These are phyloP conservation scores for Saccharomycopsis vini DNA, from an alignment of 805 yeast species.

Conservation along the genomic window DNA sequence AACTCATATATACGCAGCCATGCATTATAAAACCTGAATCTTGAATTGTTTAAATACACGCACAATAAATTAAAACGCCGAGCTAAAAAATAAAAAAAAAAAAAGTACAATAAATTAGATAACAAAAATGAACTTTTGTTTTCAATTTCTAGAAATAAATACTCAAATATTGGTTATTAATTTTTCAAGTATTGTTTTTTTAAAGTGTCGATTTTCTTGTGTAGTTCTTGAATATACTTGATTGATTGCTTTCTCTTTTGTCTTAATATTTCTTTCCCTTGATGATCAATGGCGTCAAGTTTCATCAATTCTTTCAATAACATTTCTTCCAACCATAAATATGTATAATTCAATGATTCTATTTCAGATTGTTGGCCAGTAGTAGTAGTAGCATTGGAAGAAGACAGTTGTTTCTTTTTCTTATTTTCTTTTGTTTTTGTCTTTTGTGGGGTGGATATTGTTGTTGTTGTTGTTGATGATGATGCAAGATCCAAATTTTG, in stretches of 20 bases:
- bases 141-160: too few relatives aligned
- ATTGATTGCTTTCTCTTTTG: conserved; percentile 51
- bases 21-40: too few relatives aligned
- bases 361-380: too few relatives aligned
- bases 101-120: too few relatives aligned
- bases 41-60: too few relatives aligned
- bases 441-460: too few relatives aligned
- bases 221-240: conserved; percentile 49
- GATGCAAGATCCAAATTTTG: too few relatives aligned
- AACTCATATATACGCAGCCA: too few relatives aligned
- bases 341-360: conserved; percentile 11
- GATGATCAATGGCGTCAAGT: conserved; percentile 54
- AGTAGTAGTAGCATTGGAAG: not conserved
- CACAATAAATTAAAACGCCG: not conserved
- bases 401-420: not conserved
- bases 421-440: too few relatives aligned
- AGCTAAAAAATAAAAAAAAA: too few relatives aligned
- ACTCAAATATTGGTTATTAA: not conserved
- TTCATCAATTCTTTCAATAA: conserved; percentile 56
- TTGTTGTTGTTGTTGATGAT: too few relatives aligned
- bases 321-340: conserved; percentile 50
- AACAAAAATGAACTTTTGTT: too few relatives aligned
- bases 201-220: conserved; percentile 42
- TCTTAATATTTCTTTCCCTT: conserved; percentile 41
- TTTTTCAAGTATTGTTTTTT: conserved; percentile 11